phyloP scores from a whole-genome alignment of 768 basidiomycete species.

The Lactifluus volemus region DNA sequence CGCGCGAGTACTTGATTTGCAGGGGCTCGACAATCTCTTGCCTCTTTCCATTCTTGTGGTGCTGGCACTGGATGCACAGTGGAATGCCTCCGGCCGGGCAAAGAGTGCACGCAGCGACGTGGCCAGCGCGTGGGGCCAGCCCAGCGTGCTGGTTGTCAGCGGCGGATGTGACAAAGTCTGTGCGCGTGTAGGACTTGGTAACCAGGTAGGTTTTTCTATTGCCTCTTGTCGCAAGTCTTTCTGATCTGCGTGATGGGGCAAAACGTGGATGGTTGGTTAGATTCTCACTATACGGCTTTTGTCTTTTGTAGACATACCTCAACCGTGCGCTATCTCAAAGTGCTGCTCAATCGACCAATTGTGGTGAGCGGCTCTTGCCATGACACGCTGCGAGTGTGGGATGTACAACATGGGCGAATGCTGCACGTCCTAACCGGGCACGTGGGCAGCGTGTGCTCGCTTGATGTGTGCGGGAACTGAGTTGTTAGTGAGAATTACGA shows the following conservation, averaged over 20 bases:
- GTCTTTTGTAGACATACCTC: slow-evolving; percentile 74
- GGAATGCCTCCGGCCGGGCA: too few relatives aligned
- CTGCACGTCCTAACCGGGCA: slow-evolving; percentile 79
- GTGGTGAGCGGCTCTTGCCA: slow-evolving; percentile 85
- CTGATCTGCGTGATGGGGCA: not conserved
- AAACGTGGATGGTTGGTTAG: not conserved
- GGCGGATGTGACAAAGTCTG: slow-evolving; percentile 86
- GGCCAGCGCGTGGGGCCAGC: slow-evolving; percentile 46
- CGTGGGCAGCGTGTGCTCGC: slow-evolving; percentile 60
- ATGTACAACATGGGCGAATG: slow-evolving; percentile 59
- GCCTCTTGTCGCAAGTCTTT: not conserved
- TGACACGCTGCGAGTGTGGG: slow-evolving; percentile 52
- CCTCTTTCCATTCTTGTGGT: too few relatives aligned
- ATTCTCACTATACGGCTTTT: slow-evolving; percentile 39
- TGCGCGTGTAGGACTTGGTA: slow-evolving; percentile 85
- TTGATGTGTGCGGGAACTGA: too few relatives aligned
- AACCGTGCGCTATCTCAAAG: slow-evolving; percentile 85
- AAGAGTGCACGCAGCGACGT: too few relatives aligned
- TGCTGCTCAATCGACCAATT: slow-evolving; percentile 77
- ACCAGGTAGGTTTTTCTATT: slow-evolving; percentile 66
- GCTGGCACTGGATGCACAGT: too few relatives aligned
- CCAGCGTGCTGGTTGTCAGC: slow-evolving; percentile 75
- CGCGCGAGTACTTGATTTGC: too few relatives aligned
- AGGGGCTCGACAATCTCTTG: too few relatives aligned
- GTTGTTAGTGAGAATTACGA: too few relatives aligned